phyloP scores from a whole-genome alignment of 2,329 filamentous ascomycete genomes.

The Ceratocystis huliohia region DNA sequence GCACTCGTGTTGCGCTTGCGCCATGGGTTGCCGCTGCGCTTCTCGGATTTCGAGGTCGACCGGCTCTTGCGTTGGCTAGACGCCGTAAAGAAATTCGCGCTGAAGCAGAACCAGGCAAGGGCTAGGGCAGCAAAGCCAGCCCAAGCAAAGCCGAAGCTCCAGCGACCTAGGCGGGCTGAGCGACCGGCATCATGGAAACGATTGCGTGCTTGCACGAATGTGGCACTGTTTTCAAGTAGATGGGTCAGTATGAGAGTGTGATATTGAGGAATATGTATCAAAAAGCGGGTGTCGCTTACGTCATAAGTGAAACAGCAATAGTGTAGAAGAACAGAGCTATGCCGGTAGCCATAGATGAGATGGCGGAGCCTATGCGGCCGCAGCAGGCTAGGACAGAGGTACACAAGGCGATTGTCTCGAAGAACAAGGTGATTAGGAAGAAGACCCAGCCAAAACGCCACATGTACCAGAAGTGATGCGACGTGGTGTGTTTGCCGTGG shows the following conservation, averaged over 20 bases:
- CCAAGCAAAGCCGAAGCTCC: slow-evolving; percentile 69
- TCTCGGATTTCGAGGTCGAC: slow-evolving; percentile 17
- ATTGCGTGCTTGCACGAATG: slow-evolving; percentile 57
- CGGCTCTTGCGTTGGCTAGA: slow-evolving; percentile 32
- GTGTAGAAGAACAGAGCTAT: slow-evolving; percentile 57
- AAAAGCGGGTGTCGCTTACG: slow-evolving; percentile 38
- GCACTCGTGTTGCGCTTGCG: slow-evolving; percentile 28
- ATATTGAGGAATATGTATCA: not conserved
- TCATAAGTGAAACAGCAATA: slow-evolving; percentile 59
- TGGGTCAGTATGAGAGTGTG: slow-evolving; percentile 22
- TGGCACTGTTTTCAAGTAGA: slow-evolving; percentile 30
- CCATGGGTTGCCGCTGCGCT: slow-evolving; percentile 19
- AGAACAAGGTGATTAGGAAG: slow-evolving; percentile 73
- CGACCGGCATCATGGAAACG: slow-evolving; percentile 46
- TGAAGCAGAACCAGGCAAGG: slow-evolving; percentile 55
- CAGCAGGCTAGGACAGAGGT: slow-evolving; percentile 56
- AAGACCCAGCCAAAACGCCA: slow-evolving; percentile 92
- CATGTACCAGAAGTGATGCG: slow-evolving; percentile 59
- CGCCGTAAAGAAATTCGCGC: slow-evolving; percentile 36
- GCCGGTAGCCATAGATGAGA: slow-evolving; percentile 46
- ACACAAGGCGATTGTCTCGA: slow-evolving; percentile 56
- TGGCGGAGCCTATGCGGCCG: slow-evolving; percentile 55
- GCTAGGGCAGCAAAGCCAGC: slow-evolving; percentile 53
- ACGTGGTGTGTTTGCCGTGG: slow-evolving; percentile 44
- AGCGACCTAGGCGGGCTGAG: slow-evolving; percentile 48